These are phyloP conservation scores for Venturia carpophila DNA, from an alignment of 2,329 filamentous ascomycete species.

Conservation along the genomic window DNA sequence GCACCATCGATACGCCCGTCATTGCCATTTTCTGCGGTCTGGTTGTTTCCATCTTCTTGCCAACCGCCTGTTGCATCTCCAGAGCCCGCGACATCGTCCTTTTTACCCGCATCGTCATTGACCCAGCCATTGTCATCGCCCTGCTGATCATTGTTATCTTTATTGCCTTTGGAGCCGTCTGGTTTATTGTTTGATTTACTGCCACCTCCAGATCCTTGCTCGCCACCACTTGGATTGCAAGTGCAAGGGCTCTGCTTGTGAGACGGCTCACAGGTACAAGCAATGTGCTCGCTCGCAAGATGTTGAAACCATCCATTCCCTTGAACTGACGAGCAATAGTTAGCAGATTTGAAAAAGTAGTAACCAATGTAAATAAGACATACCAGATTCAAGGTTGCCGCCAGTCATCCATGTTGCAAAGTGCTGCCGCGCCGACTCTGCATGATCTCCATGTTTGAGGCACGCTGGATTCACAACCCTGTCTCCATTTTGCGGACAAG, in stretches of 20 bases:
- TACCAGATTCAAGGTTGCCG: background rate
- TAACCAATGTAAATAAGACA: background rate
- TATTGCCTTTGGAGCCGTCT: background rate
- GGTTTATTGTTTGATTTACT: background rate
- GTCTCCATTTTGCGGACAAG: background rate
- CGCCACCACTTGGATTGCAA: background rate
- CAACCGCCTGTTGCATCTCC: too few relatives aligned
- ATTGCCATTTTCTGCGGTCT: background rate
- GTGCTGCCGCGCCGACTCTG: background rate
- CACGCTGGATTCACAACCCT: background rate
- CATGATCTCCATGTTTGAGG: slow-evolving; percentile 5
- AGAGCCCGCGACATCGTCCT: background rate
- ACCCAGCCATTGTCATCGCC: background rate
- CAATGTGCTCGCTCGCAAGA: background rate
- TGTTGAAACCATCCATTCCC: background rate
- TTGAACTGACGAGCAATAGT: background rate
- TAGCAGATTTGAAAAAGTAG: background rate
- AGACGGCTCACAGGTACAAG: background rate
- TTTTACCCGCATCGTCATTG: background rate
- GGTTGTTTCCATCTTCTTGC: too few relatives aligned
- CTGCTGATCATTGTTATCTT: slow-evolving; percentile 12
- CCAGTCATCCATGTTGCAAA: background rate
- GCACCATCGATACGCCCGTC: background rate
- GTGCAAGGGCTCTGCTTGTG: background rate
- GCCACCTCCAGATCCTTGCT: background rate